A percentile compares a stretch with the other conserved stretches of the same genome.
phyloP scores from a whole-genome alignment of 352 stramenopile genomes.

The Phytophthora brassicae region DNA sequence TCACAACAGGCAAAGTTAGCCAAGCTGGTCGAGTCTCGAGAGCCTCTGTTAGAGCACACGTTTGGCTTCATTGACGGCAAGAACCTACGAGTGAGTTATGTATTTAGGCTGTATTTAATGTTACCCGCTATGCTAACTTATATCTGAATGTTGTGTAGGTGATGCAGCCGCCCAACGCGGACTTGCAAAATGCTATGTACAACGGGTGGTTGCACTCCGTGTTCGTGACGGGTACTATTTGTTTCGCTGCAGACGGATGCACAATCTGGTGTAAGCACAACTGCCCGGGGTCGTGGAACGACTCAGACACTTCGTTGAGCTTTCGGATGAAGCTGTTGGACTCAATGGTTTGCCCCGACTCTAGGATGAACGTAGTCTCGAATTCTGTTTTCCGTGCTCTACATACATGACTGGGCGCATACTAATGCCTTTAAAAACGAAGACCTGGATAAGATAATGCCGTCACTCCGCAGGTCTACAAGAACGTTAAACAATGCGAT shows the following conservation, averaged over 20 bases:
- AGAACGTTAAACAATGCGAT: constrained; percentile 2
- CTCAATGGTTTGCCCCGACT: neutral
- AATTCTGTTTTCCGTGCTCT: neutral
- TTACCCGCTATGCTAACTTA: too few species aligned
- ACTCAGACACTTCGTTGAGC: neutral
- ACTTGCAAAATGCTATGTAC: neutral
- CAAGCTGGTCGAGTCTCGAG: constrained; percentile 26
- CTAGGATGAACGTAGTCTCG: neutral
- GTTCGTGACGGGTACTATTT: neutral
- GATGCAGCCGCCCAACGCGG: neutral
- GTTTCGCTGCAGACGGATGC: neutral
- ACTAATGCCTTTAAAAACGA: neutral
- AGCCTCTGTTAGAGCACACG: constrained; percentile 23
- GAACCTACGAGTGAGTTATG: constrained; percentile 7
- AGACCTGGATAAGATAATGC: neutral
- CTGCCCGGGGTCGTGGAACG: neutral
- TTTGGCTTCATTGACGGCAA: constrained; percentile 16
- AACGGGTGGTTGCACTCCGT: neutral
- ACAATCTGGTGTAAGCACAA: neutral
- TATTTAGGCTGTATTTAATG: neutral
- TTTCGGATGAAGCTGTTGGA: neutral
- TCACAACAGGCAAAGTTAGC: neutral
- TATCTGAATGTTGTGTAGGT: neutral
- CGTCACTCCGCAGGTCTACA: neutral
- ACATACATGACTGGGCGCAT: neutral